These are phyloP conservation scores for Scenedesmus sp. DNA, from an alignment of 163 green algal genomes.

Conservation along the genomic window DNA sequence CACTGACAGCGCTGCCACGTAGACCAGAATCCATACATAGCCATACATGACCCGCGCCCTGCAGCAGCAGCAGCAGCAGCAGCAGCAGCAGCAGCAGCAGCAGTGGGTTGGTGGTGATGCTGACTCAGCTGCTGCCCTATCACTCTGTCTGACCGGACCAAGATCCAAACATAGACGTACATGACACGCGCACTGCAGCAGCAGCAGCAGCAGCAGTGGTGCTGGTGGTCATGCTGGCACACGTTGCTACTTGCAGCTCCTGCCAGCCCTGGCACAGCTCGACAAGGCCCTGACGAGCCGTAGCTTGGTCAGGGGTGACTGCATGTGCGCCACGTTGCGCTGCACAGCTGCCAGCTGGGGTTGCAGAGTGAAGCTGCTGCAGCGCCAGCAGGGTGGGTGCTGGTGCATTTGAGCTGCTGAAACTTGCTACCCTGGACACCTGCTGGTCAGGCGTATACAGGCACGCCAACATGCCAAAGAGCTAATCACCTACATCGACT, in stretches of 20 bases:
- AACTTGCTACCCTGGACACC: neutral
- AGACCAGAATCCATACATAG: constrained; percentile 40
- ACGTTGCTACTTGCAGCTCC: too few species aligned
- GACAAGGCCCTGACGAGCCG: too few species aligned
- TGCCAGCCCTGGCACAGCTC: too few species aligned
- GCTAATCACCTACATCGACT: neutral
- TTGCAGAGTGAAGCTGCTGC: neutral
- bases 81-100: neutral
- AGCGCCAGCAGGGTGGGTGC: neutral
- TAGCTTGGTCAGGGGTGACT: too few species aligned
- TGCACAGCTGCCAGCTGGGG: too few species aligned
- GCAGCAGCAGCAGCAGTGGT: constrained; percentile 4
- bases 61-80: constrained; percentile 10
- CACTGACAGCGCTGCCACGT: constrained; percentile 29
- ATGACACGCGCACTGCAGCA: constrained; percentile 36
- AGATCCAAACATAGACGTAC: constrained; percentile 37
- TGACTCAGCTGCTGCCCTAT: neutral
- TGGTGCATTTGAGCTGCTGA: neutral
- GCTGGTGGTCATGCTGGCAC: too few species aligned
- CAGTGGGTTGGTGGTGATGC: neutral
- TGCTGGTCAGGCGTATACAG: neutral
- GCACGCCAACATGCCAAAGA: neutral
- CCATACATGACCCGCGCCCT: constrained; percentile 42
- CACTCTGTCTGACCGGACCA: neutral
- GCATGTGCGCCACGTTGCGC: too few species aligned